Base-by-base conservation (phyloP, 1,284 basidiomycete genomes). In the Golubevia sp. region DNA sequence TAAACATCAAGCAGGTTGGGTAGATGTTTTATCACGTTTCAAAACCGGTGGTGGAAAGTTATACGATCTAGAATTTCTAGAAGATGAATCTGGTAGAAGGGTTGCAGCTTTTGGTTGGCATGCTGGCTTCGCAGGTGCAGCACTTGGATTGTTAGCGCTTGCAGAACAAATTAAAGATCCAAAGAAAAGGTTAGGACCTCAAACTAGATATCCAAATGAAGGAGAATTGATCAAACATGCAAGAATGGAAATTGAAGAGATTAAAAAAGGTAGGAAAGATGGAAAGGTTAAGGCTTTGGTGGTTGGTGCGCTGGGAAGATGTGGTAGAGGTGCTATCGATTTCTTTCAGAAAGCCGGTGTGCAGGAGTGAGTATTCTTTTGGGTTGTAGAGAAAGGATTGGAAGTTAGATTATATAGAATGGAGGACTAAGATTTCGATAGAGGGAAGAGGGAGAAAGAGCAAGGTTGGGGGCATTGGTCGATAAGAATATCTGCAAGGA, bases 91-190 rank as follows among this genome's bases (percentile, higher is more conserved):
- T 51, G 93, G 94, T 24, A 88, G 93, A 38, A 91, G 97, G 44
- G 96, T 99, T 25, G 97, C 97, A n/a, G 97, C 97, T 0, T 99
- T 99, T 79, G 97, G 97, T 5, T 99, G 92, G 88, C 92, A 99
- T 85, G 97, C 97, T 13, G 97, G 97, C 2, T 99, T 98, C 74
- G 95, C 96, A 5, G 97, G 97, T 25, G 94, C 97, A 3, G 97
- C 96, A 1, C 92, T 93, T 0, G 95, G 95, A 57, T 90, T 91
- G 4, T 88, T 99, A 21, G 94, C 93, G 2, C 85, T 91, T 55
- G 92, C 92, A 4, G 77, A 83, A 59, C 80, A 83, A 68, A 66
- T 77, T 1, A 59, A 74, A 54, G 65, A 63, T 2, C 48, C 23
- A 50, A 53, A 59, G 5, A 58, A 66, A 26, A 62, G 73, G 5